Evolutionary conservation across 352 stramenopile genomes (phyloP), one percentile per base, ranked within the genome.

Genomic region (Pythium pyrilobum): DNA sequence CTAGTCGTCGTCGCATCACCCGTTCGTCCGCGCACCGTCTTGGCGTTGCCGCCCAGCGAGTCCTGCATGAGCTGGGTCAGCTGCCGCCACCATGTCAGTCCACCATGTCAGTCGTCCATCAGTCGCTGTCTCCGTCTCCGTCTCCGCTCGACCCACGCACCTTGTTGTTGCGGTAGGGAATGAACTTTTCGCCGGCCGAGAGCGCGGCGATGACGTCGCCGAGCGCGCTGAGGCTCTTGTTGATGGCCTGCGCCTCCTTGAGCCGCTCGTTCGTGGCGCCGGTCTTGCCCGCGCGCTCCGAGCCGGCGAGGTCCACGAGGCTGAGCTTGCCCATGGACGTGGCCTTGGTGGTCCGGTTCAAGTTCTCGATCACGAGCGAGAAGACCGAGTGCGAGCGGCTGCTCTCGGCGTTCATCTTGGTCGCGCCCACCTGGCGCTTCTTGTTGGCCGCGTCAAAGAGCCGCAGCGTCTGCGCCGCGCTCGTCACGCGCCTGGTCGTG

Each of bases 101-200:
- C 16, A 37, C 25, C n/a, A 53, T 20, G 31, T 43, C 31, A 53
- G 18, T 28, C 38, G 11, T 5, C 21, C 21, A 45, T 39, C 34
- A 39, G 34, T n/a, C 34, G 12, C 20, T n/a, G 5, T 39, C 6
- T 15, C 4, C 12, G 34, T 16, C 12, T 16, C 34, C n/a, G n/a
- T 39, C 6, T 21, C 37, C 16, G 16, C 18, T 13, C 10, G 15
- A 5, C 37, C 34, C 5, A 11, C 37, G 18, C 53, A 92, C 71
- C 75, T 96, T 96, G 73, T 96, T 96, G 72, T 97, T 96, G 40
- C 87, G 81, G 64, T 96, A 97, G 39, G 92, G 92, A 40, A 98
- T 96, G 68, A 96, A 97, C 66, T 96, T 97, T 41, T 97, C 85
- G 41, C 86, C 86, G 5, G 66, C 89, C 39, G 85, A 96, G 23